Conservation (phyloP, 768 basidiomycete genomes). For the Asterophora parasitica region DNA sequence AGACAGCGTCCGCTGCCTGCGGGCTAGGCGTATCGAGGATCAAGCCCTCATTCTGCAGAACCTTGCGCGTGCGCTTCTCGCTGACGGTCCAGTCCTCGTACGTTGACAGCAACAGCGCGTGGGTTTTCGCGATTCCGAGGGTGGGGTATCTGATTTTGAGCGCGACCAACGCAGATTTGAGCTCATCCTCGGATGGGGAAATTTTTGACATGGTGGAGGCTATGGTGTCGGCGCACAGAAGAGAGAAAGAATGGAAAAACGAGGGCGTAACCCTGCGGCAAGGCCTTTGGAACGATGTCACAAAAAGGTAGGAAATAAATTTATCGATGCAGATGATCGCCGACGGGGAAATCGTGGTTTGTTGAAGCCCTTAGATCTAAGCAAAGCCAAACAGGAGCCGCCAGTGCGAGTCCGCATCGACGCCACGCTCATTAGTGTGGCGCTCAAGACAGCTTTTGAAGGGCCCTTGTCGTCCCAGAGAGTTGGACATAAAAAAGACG, state of each 20-base stretch:
- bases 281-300: background rate
- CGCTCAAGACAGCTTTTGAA: too few relatives aligned
- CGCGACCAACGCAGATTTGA: slow-evolving; percentile 48
- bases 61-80: slow-evolving; percentile 76
- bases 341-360: slow-evolving; percentile 5
- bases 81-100: slow-evolving; percentile 75
- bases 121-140: slow-evolving; percentile 70
- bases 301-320: slow-evolving; percentile 8
- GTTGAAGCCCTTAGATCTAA: slow-evolving; percentile 13
- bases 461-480: too few relatives aligned
- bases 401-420: background rate
- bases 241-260: background rate
- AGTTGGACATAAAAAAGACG: background rate
- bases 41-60: slow-evolving; percentile 58
- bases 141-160: slow-evolving; percentile 56
- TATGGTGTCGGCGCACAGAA: slow-evolving; percentile 1
- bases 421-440: too few relatives aligned
- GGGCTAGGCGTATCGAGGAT: slow-evolving; percentile 24
- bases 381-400: slow-evolving; percentile 6
- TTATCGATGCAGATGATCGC: slow-evolving; percentile 6
- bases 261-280: background rate
- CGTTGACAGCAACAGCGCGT: slow-evolving; percentile 51
- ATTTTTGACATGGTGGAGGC: slow-evolving; percentile 5
- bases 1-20: slow-evolving; percentile 23
- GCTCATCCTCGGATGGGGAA: slow-evolving; percentile 59